phyloP scores from a whole-genome alignment of 352 stramenopile genomes.

The Pythium utonaiense region DNA sequence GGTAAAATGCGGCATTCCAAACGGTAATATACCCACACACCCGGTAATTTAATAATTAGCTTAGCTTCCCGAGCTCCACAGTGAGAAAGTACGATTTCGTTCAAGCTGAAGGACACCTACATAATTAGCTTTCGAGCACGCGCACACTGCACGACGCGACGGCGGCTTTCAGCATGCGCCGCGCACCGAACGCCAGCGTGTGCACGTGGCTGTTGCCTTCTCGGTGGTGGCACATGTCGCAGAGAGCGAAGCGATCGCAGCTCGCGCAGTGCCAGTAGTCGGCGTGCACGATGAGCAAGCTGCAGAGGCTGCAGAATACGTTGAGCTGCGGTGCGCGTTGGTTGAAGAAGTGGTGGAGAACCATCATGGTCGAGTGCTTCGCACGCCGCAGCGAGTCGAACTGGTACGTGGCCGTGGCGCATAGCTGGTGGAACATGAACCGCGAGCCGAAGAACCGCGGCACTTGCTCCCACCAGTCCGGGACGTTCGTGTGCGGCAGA shows the following conservation, averaged over 20 bases:
- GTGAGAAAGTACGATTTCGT: neutral
- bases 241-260: constrained; percentile 63
- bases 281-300: constrained; percentile 69
- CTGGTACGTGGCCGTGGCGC: constrained; percentile 71
- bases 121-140: neutral
- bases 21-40: neutral
- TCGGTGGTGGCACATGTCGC: constrained; percentile 63
- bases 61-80: neutral
- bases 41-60: neutral
- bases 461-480: constrained; percentile 51
- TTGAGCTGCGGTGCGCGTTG: constrained; percentile 64
- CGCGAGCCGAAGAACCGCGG: constrained; percentile 79
- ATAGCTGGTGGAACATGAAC: constrained; percentile 88
- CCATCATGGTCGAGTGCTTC: constrained; percentile 89
- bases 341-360: constrained; percentile 85
- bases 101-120: neutral
- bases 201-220: constrained; percentile 45
- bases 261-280: constrained; percentile 58
- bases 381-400: constrained; percentile 84
- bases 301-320: constrained; percentile 75
- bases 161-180: neutral
- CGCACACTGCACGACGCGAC: neutral
- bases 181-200: constrained; percentile 37
- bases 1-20: neutral
- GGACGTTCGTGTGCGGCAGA: constrained; percentile 36